Base-by-base conservation (phyloP, 23 red algal genomes). In the Agarophyton chilense region DNA sequence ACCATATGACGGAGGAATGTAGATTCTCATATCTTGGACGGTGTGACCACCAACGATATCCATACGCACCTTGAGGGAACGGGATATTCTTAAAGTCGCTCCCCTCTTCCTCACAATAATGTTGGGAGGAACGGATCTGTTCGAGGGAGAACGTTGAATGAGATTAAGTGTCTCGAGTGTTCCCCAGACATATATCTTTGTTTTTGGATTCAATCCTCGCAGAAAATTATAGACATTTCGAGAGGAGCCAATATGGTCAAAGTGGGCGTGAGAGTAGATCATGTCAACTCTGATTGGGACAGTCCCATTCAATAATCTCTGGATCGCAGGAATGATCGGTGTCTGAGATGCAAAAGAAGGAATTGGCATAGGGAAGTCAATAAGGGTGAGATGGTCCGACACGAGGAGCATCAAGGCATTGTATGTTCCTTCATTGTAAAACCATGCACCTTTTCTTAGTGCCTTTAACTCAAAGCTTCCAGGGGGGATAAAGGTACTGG, bases 1-100 rank as follows among this genome's bases (percentile, higher is more conserved):
- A 11, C 46, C 28, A 53, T 25, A 10, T 13, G 17, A 54, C 0
- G 1, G 46, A 4, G 87, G 87, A 54, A 90, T 90, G 72, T 90
- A 55, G 42, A 90, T 52, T 33, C 16, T 16, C 25, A 90, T 22
- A 50, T 90, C 87, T 19, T 21, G 33, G 2, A 28, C 42, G 0
- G 87, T 71, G 74, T 90, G 87, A n/a, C 87, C 87, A 29, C 87
- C 87, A 36, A 81, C 87, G 36, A 72, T 42, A 10, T 52, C 32
- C 52, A 90, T 60, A 29, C 52, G 26, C 10, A 90, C 28, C 19
- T 32, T 33, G 10, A 90, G 51, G 0, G 3, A 42, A 34, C 45
- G 22, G 0, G 4, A 10, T 7, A 90, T 22, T n/a, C 49, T 26
- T 10, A 90, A 17, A 19, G 65, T 75, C 0, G 19, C 6, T 16